Conservation (phyloP, 371 early-diverging fungal genomes). For the Actinomortierella ambigua region DNA sequence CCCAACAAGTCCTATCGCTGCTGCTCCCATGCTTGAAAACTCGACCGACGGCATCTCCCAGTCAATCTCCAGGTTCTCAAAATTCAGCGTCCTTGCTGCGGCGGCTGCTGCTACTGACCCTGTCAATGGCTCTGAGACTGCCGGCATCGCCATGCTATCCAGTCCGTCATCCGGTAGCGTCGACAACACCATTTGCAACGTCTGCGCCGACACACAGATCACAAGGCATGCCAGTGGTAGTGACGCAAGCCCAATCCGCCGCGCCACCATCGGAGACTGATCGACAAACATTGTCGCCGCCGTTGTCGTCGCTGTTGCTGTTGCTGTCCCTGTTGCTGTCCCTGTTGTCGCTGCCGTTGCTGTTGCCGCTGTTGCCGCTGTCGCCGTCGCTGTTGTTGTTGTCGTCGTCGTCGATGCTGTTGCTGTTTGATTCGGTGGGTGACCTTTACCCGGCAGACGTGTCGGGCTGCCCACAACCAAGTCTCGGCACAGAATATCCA, state of each 20-base stretch:
- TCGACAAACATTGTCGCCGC: conserved; percentile 69
- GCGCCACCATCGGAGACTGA: conserved; percentile 86
- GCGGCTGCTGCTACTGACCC: too few relatives aligned
- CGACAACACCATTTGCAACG: conserved; percentile 67
- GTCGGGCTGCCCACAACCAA: conserved; percentile 72
- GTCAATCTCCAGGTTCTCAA: conserved; percentile 16
- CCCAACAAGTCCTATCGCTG: conserved; percentile 10
- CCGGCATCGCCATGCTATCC: conserved; percentile 7
- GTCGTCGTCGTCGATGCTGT: too few relatives aligned
- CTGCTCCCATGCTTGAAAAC: conserved; percentile 18
- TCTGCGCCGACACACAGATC: conserved; percentile 75
- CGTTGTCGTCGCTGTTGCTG: too few relatives aligned
- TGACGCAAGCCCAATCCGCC: conserved; percentile 90
- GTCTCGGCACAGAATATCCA: conserved; percentile 89
- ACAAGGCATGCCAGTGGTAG: conserved; percentile 90
- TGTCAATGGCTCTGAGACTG: conserved; percentile 17
- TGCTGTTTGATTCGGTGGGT: too few relatives aligned
- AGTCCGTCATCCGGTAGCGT: conserved; percentile 23
- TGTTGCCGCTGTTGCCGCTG: too few relatives aligned
- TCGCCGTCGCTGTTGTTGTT: too few relatives aligned
- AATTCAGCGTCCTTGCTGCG: conserved; percentile 13
- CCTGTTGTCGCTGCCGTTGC: too few relatives aligned
- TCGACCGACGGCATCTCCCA: conserved; percentile 28
- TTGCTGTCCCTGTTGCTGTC: too few relatives aligned
- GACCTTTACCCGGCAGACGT: conserved; percentile 45